phyloP scores from a whole-genome alignment of 768 basidiomycete species.

The Chlorophyllum brunneum region DNA sequence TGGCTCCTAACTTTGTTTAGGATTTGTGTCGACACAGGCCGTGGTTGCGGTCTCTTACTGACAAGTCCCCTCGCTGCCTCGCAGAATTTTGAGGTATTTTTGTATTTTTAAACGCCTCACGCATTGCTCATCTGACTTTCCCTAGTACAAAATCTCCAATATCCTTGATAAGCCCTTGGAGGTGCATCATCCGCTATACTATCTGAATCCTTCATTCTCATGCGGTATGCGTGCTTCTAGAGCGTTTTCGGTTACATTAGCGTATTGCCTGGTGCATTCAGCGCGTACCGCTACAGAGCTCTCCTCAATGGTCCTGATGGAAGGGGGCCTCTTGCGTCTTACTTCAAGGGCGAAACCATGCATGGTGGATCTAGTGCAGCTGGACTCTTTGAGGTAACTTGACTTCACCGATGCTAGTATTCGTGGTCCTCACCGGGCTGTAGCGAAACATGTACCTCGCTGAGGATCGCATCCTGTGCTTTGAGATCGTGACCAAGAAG shows the following conservation, averaged over 20 bases:
- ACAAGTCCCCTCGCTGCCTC: slow-evolving; percentile 83
- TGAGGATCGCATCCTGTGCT: slow-evolving; percentile 88
- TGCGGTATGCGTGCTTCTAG: slow-evolving; percentile 25
- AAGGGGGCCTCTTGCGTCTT: slow-evolving; percentile 84
- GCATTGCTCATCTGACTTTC: slow-evolving; percentile 6
- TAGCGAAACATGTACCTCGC: slow-evolving; percentile 92
- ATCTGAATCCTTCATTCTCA: neutral
- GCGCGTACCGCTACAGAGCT: slow-evolving; percentile 87
- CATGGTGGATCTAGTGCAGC: slow-evolving; percentile 60
- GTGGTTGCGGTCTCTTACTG: slow-evolving; percentile 65
- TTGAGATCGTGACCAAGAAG: slow-evolving; percentile 91
- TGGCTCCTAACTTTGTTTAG: slow-evolving; percentile 28
- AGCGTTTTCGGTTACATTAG: slow-evolving; percentile 86
- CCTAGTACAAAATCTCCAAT: slow-evolving; percentile 91
- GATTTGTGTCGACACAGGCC: slow-evolving; percentile 80
- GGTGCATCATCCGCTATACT: slow-evolving; percentile 35
- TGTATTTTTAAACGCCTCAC: neutral
- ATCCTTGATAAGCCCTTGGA: slow-evolving; percentile 95
- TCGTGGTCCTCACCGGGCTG: slow-evolving; percentile 1
- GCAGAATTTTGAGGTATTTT: slow-evolving; percentile 83
- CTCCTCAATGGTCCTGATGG: slow-evolving; percentile 84
- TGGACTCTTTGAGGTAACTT: slow-evolving; percentile 59
- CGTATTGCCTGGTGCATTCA: slow-evolving; percentile 90
- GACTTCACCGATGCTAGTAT: neutral
- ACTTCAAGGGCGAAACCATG: slow-evolving; percentile 92